Conservation (phyloP, 2,329 filamentous ascomycete genomes). For the Dothistroma pini region DNA sequence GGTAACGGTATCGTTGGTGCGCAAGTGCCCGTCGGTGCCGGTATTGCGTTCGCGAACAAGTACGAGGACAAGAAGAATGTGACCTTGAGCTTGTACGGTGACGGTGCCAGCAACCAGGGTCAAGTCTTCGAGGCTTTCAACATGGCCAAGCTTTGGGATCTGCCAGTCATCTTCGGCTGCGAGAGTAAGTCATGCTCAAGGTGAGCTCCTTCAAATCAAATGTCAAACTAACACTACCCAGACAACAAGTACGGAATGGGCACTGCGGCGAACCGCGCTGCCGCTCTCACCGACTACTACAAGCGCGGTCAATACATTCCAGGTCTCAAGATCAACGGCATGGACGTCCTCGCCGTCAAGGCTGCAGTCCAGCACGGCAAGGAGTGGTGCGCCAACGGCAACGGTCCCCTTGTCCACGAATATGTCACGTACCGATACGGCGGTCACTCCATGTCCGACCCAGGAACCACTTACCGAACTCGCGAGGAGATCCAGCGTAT, state of each 20-base stretch:
- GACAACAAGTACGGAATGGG: conserved; percentile 99
- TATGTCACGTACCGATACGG: conserved; percentile 99
- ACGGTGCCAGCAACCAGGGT: conserved; percentile 97
- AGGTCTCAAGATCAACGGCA: conserved; percentile 98
- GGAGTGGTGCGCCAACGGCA: conserved; percentile 75
- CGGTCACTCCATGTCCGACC: conserved; percentile 99
- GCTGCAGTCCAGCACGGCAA: conserved; percentile 92
- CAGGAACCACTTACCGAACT: conserved; percentile 95
- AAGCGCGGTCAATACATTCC: conserved; percentile 99
- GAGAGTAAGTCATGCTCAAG: conserved; percentile 68
- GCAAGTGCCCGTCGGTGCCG: conserved; percentile 94
- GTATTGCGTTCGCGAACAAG: conserved; percentile 94
- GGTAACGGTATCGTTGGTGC: conserved; percentile 99
- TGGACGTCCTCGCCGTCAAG: conserved; percentile 98
- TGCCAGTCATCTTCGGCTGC: conserved; percentile 93
- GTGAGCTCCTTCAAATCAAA: not conserved
- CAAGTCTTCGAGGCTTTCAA: conserved; percentile 99
- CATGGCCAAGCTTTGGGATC: conserved; percentile 99
- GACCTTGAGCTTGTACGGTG: conserved; percentile 88
- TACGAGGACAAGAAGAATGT: conserved; percentile 85
- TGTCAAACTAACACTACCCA: conserved; percentile 39
- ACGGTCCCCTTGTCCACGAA: conserved; percentile 93
- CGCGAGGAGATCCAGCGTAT: conserved; percentile 99
- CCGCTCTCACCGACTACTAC: conserved; percentile 98
- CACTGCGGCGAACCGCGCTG: conserved; percentile 88